These are phyloP conservation scores for Andrographis paniculata DNA, from an alignment of 305 asterid species.

Conservation along the genomic window DNA sequence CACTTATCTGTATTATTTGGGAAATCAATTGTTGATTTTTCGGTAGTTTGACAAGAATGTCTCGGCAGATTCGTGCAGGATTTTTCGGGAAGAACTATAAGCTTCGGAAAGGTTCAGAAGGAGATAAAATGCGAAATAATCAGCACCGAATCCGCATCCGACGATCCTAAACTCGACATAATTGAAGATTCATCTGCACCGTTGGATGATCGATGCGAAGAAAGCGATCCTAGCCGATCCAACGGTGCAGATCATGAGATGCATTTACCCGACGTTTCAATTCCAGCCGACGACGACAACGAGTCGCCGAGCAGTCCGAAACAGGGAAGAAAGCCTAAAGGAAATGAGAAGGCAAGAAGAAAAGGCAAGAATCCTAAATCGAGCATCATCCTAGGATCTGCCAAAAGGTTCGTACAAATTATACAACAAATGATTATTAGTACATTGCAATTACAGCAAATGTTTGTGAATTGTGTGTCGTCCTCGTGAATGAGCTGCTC, in stretches of 20 bases:
- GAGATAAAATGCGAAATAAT: constrained; percentile 57
- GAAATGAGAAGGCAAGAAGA: constrained; percentile 35
- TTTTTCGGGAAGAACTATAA: constrained; percentile 47
- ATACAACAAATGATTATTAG: too few relatives aligned
- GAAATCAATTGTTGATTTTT: too few relatives aligned
- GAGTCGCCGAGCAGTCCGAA: constrained; percentile 18
- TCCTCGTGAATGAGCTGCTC: too few relatives aligned
- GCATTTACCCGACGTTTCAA: too few relatives aligned
- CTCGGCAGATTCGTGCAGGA: constrained; percentile 61
- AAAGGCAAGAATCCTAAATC: constrained; percentile 33
- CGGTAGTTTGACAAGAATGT: neutral
- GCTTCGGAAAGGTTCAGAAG: constrained; percentile 69
- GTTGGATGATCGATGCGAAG: constrained; percentile 26
- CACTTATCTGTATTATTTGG: too few relatives aligned
- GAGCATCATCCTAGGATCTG: constrained; percentile 60
- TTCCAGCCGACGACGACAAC: too few relatives aligned
- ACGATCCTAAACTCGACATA: too few relatives aligned
- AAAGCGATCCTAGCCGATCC: too few relatives aligned
- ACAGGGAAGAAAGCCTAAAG: constrained; percentile 21
- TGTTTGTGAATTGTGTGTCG: too few relatives aligned
- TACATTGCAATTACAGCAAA: too few relatives aligned
- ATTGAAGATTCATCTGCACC: too few relatives aligned
- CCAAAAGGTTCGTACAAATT: constrained; percentile 79
- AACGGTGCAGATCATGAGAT: too few relatives aligned
- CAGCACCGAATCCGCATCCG: constrained; percentile 22